Evolutionary conservation across 2,329 filamentous ascomycete species (phyloP).

Genomic region (Diaporthe velutina): DNA sequence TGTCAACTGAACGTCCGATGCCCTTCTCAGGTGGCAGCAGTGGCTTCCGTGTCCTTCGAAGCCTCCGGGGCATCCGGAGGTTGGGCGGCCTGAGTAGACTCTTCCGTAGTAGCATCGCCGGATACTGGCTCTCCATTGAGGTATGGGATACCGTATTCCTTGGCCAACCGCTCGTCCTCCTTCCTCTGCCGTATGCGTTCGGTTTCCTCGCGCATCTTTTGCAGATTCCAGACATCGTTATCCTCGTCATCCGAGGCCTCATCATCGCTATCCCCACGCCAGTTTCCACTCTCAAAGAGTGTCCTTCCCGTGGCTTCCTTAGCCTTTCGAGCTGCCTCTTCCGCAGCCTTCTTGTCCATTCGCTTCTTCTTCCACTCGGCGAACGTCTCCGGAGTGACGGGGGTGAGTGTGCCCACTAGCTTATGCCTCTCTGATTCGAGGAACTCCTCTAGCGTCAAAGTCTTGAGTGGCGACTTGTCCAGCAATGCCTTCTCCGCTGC

Average conservation of each 20-base stretch:
- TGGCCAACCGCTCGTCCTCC: constrained; percentile 77
- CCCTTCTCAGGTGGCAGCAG: constrained; percentile 36
- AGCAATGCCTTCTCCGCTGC: constrained; percentile 94
- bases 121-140: constrained; percentile 40
- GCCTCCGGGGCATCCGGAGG: background rate
- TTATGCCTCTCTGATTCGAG: constrained; percentile 97
- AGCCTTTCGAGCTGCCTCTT: constrained; percentile 88
- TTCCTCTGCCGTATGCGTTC: constrained; percentile 79
- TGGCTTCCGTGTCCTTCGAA: constrained; percentile 15
- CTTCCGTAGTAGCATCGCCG: constrained; percentile 34
- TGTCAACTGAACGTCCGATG: background rate
- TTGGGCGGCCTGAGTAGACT: constrained; percentile 4
- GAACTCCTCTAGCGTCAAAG: constrained; percentile 96
- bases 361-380: constrained; percentile 98
- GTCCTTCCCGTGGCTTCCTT: constrained; percentile 97
- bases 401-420: constrained; percentile 89
- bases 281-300: constrained; percentile 97
- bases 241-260: constrained; percentile 77
- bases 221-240: constrained; percentile 79
- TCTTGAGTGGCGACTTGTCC: constrained; percentile 96
- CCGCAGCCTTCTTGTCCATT: constrained; percentile 93
- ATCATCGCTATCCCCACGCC: constrained; percentile 76
- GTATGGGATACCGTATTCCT: constrained; percentile 47
- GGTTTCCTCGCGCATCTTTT: constrained; percentile 86
- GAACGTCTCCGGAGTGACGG: constrained; percentile 92